Evolutionary conservation across 148 eudicot genomes (phyloP).

Genomic region (Persicaria tinctoria): DNA sequence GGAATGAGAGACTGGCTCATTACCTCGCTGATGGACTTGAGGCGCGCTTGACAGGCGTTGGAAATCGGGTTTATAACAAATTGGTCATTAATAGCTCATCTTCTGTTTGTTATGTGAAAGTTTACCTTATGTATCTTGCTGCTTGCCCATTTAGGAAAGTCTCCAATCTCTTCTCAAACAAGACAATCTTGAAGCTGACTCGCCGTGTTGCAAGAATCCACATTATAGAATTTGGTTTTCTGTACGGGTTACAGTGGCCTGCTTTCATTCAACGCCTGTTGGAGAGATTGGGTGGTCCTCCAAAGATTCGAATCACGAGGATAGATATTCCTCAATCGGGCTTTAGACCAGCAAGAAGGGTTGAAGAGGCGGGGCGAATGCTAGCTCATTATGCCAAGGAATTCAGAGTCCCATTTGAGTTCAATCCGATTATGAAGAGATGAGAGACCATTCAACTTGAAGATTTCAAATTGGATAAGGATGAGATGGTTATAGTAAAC

Average conservation of each 20-base stretch:
- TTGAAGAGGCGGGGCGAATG: constrained; percentile 61
- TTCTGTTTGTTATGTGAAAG: constrained; percentile 50
- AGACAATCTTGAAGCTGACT: constrained; percentile 29
- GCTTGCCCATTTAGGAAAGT: constrained; percentile 43
- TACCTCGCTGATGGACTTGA: constrained; percentile 48
- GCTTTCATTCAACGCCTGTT: constrained; percentile 43
- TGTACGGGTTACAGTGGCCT: constrained; percentile 77
- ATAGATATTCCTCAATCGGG: constrained; percentile 67
- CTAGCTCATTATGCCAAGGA: constrained; percentile 47
- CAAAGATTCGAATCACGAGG: constrained; percentile 56
- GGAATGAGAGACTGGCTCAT: constrained; percentile 55
- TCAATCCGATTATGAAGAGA: constrained; percentile 44
- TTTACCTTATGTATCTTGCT: constrained; percentile 50
- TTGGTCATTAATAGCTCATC: constrained; percentile 31
- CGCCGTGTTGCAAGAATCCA: constrained; percentile 31
- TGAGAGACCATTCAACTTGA: constrained; percentile 50
- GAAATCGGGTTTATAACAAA: constrained; percentile 46
- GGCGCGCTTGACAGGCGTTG: constrained; percentile 63
- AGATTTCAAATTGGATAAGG: constrained; percentile 51
- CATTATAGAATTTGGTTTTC: constrained; percentile 60
- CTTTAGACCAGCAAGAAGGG: constrained; percentile 49
- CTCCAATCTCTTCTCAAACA: constrained; percentile 42
- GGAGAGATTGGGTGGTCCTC: constrained; percentile 41
- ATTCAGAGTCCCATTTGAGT: constrained; percentile 59
- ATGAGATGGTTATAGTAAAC: constrained; percentile 48